Percentiles rank a stretch among this genome's conserved stretches.
Evolutionary conservation across 495 filamentous ascomycete species (phyloP).

Genomic region (Penicillium canariense): DNA sequence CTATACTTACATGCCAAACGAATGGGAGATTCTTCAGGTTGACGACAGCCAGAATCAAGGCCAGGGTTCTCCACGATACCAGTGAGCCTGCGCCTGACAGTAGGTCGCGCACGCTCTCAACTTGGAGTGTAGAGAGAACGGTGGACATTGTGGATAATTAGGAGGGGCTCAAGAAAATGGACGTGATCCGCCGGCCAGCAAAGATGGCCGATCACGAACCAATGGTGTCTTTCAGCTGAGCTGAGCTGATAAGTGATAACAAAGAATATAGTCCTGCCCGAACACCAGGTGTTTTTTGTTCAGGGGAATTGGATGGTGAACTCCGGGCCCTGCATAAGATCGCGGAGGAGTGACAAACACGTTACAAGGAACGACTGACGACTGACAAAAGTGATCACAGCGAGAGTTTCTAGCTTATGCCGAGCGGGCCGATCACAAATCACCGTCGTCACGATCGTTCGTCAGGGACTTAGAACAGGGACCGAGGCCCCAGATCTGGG

Average conservation of each 20-base stretch:
- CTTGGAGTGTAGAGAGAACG: constrained; percentile 7
- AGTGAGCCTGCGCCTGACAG: constrained; percentile 25
- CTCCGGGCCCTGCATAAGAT: neutral
- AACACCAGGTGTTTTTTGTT: neutral
- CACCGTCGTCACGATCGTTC: constrained; percentile 4
- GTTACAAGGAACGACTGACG: neutral
- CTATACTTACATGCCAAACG: constrained; percentile 60
- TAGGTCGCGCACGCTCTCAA: constrained; percentile 27
- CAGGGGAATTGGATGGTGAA: neutral
- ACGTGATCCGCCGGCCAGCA: neutral
- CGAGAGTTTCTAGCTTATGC: neutral
- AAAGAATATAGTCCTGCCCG: constrained; percentile 7
- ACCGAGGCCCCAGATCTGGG: constrained; percentile 8
- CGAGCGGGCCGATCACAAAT: constrained; percentile 13
- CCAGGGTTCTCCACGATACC: constrained; percentile 52
- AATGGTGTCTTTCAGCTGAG: neutral
- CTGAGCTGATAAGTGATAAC: constrained; percentile 5
- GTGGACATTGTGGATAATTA: neutral
- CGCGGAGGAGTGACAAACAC: constrained; percentile 1
- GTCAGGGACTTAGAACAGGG: constrained; percentile 8
- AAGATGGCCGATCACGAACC: neutral
- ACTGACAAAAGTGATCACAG: constrained; percentile 3
- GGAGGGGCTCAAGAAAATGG: neutral
- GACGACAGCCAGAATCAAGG: constrained; percentile 51
- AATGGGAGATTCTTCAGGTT: constrained; percentile 64